Evolutionary conservation across 257 asterid species (phyloP).

Genomic region (Solanum clarkiae): DNA sequence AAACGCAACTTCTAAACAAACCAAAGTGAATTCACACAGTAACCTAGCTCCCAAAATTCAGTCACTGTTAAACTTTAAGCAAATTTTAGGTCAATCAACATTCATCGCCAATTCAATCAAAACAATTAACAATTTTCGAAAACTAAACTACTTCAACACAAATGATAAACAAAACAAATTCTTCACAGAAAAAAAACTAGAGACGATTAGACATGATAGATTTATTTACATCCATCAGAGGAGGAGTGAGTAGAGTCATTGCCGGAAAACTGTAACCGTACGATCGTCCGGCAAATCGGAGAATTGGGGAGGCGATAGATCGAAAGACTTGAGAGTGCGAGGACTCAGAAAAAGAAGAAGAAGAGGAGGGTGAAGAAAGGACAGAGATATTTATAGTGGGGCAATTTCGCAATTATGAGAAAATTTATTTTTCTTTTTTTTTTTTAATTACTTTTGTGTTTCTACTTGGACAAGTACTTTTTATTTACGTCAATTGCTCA

Average conservation of each 20-base stretch:
- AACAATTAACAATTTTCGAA: background rate
- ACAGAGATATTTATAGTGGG: background rate
- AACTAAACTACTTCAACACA: background rate
- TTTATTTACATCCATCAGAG: conserved; percentile 40
- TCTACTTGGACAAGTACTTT: no score
- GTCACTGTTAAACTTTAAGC: background rate
- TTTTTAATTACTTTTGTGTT: background rate
- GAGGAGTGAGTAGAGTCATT: conserved; percentile 51
- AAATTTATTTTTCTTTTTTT: background rate
- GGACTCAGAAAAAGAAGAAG: background rate
- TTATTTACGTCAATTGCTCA: no score
- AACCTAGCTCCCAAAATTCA: background rate
- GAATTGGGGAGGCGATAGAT: conserved; percentile 1
- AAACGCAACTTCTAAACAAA: background rate
- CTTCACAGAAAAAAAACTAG: background rate
- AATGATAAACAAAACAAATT: background rate
- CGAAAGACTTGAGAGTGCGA: conserved; percentile 1
- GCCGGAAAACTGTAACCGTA: conserved; percentile 11
- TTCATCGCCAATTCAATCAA: background rate
- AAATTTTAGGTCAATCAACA: background rate
- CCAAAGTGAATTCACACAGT: background rate
- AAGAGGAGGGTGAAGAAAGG: background rate
- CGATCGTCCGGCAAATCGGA: conserved; percentile 25
- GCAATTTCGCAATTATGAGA: background rate
- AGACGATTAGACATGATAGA: background rate